phyloP scores from a whole-genome alignment of 1,139 yeast species.

The Blastobotrys niveus region DNA sequence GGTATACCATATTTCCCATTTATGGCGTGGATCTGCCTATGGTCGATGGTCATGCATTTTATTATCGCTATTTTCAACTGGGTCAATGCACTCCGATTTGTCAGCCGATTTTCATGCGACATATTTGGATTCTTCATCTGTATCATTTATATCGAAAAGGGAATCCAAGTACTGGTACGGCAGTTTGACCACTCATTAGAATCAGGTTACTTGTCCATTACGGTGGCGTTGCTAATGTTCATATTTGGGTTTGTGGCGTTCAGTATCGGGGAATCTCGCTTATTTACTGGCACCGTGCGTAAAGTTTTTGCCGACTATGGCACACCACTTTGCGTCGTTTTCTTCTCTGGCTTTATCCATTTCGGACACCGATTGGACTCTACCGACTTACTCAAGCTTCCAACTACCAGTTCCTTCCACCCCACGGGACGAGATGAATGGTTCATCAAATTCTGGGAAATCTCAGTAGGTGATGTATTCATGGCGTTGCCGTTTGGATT shows the following conservation, averaged over 20 bases:
- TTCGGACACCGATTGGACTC: conserved; percentile 69
- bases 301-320: conserved; percentile 81
- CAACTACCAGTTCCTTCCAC: conserved; percentile 64
- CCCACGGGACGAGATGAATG: conserved; percentile 66
- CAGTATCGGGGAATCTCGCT: conserved; percentile 57
- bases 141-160: conserved; percentile 85
- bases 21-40: conserved; percentile 92
- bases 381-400: conserved; percentile 53
- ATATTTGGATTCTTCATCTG: conserved; percentile 90
- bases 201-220: conserved; percentile 67
- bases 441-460: conserved; percentile 76
- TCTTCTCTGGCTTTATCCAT: conserved; percentile 87
- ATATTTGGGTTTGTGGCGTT: conserved; percentile 65
- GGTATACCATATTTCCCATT: conserved; percentile 79
- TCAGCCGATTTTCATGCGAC: conserved; percentile 83
- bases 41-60: conserved; percentile 84
- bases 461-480: conserved; percentile 69
- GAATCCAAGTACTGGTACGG: conserved; percentile 67
- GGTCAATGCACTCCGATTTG: conserved; percentile 62
- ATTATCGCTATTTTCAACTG: conserved; percentile 64
- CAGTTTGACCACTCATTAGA: conserved; percentile 48
- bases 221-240: conserved; percentile 66
- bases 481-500: conserved; percentile 90
- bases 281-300: conserved; percentile 54
- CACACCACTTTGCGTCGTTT: conserved; percentile 73